phyloP scores from a whole-genome alignment of 2,329 filamentous ascomycete species.

The Alternaria arborescens region DNA sequence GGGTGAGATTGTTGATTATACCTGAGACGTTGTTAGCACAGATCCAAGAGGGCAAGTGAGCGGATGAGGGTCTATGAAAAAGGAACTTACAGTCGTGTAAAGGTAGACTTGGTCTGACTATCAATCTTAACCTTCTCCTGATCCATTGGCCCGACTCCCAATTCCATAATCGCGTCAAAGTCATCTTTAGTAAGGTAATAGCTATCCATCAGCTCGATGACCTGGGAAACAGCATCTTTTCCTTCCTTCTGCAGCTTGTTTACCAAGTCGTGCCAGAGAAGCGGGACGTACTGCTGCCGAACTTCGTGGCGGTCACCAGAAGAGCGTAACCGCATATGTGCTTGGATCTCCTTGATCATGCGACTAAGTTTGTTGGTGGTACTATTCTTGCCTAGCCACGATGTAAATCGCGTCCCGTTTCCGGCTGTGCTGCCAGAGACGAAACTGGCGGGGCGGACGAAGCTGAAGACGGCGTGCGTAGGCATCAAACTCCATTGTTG shows the following conservation, averaged over 20 bases:
- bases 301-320: slow-evolving; percentile 94
- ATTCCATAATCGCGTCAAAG: slow-evolving; percentile 89
- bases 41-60: background rate
- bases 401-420: slow-evolving; percentile 77
- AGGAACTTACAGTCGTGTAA: slow-evolving; percentile 80
- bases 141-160: slow-evolving; percentile 86
- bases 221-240: slow-evolving; percentile 79
- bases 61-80: background rate
- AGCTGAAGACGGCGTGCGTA: slow-evolving; percentile 92
- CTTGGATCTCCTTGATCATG: slow-evolving; percentile 91
- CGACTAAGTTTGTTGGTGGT: slow-evolving; percentile 77
- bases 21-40: slow-evolving; percentile 55
- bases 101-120: slow-evolving; percentile 83
- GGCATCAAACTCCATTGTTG: slow-evolving; percentile 99
- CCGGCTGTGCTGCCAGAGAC: slow-evolving; percentile 76
- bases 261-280: slow-evolving; percentile 83
- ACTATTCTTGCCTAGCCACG: slow-evolving; percentile 96
- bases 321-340: slow-evolving; percentile 91
- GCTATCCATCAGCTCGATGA: slow-evolving; percentile 96
- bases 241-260: slow-evolving; percentile 78
- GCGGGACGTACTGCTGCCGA: slow-evolving; percentile 90
- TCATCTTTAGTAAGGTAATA: slow-evolving; percentile 96
- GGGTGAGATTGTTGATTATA: slow-evolving; percentile 90
- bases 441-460: slow-evolving; percentile 89
- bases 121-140: slow-evolving; percentile 81